Conservation (phyloP, 495 filamentous ascomycete genomes). For the Cenococcum geophilum region DNA sequence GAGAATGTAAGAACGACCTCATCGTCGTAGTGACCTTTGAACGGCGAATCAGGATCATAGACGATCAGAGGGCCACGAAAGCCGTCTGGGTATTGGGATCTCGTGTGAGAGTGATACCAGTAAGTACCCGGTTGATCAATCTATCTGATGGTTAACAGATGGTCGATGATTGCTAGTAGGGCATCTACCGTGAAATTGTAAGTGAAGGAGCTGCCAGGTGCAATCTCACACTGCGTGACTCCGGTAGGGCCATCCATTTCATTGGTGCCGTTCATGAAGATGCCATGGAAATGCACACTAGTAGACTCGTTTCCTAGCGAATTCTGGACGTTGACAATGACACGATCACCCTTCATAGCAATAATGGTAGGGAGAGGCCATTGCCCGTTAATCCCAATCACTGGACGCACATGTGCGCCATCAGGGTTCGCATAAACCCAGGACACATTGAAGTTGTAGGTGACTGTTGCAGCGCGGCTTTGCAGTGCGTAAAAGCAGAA, state of each 20-base stretch:
- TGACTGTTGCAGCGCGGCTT: slow-evolving; percentile 55
- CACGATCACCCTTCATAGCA: slow-evolving; percentile 22
- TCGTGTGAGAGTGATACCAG: slow-evolving; percentile 29
- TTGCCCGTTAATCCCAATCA: slow-evolving; percentile 41
- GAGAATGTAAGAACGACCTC: slow-evolving; percentile 31
- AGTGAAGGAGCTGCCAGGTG: slow-evolving; percentile 25
- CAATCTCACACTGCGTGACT: slow-evolving; percentile 39
- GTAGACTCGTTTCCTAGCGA: slow-evolving; percentile 43
- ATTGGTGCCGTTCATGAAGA: slow-evolving; percentile 24
- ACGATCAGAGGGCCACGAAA: slow-evolving; percentile 25
- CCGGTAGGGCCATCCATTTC: slow-evolving; percentile 26
- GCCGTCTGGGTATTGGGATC: slow-evolving; percentile 29
- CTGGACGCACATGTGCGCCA: slow-evolving; percentile 56
- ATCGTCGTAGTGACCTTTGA: slow-evolving; percentile 27
- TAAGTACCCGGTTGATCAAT: slow-evolving; percentile 32
- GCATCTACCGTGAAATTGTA: slow-evolving; percentile 45
- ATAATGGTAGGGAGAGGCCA: slow-evolving; percentile 28
- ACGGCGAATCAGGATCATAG: slow-evolving; percentile 24
- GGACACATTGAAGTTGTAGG: slow-evolving; percentile 69
- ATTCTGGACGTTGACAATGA: slow-evolving; percentile 31
- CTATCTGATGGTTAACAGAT: slow-evolving; percentile 59
- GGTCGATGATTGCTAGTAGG: slow-evolving; percentile 56
- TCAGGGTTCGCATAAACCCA: slow-evolving; percentile 83
- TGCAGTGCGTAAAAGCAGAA: slow-evolving; percentile 36
- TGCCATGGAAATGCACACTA: slow-evolving; percentile 30